Conservation (phyloP, 1,284 basidiomycete species). For the Cutaneotrichosporon spelunceum region DNA sequence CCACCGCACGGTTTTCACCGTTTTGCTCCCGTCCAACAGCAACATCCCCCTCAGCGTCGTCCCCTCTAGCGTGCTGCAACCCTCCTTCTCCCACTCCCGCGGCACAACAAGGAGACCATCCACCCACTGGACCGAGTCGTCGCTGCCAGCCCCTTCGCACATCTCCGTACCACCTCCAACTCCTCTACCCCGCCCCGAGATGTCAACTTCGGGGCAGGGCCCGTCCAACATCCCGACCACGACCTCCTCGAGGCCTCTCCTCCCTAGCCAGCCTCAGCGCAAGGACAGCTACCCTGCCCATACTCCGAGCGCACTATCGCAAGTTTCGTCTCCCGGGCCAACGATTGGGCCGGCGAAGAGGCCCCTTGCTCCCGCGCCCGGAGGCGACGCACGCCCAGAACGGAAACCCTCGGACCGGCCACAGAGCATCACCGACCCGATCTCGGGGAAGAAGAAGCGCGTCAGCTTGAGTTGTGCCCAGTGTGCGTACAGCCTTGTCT, state of each 20-base stretch:
- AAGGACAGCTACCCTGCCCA: slow-evolving; percentile 26
- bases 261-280: slow-evolving; percentile 11
- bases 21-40: slow-evolving; percentile 1
- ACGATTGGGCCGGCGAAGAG: slow-evolving; percentile 11
- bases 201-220: slow-evolving; percentile 8
- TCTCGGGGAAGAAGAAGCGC: slow-evolving; percentile 48
- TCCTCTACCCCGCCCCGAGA: not conserved
- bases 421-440: slow-evolving; percentile 25
- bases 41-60: not conserved
- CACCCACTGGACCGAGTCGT: not conserved
- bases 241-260: slow-evolving; percentile 4
- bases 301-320: slow-evolving; percentile 30
- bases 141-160: not conserved
- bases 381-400: slow-evolving; percentile 19
- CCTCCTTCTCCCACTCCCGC: not conserved
- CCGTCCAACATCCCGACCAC: slow-evolving; percentile 10
- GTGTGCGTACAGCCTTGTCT: slow-evolving; percentile 37
- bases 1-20: not conserved
- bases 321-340: slow-evolving; percentile 29
- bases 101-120: not conserved
- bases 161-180: not conserved
- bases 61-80: not conserved
- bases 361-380: slow-evolving; percentile 17
- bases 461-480: slow-evolving; percentile 51
- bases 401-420: slow-evolving; percentile 23